phyloP scores from a whole-genome alignment of 208 protist genomes.

The Trypanosoma vivax region DNA sequence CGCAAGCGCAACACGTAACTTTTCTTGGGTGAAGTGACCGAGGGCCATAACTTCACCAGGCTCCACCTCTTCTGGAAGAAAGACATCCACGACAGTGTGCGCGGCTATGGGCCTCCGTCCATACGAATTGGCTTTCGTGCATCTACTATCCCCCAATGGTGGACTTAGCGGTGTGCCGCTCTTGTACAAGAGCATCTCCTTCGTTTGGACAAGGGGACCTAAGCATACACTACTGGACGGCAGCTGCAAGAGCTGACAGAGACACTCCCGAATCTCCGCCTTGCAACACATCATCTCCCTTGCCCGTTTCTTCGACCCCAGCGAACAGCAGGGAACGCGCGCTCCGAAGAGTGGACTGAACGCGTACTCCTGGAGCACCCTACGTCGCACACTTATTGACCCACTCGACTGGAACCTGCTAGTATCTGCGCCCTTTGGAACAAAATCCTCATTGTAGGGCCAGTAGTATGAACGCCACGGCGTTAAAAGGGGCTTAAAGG shows the following conservation, averaged over 20 bases:
- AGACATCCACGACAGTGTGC: slow-evolving; percentile 56
- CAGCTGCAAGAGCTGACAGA: slow-evolving; percentile 32
- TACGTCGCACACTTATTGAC: slow-evolving; percentile 49
- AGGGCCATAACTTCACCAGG: slow-evolving; percentile 11
- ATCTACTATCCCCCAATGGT: slow-evolving; percentile 32
- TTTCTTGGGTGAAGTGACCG: slow-evolving; percentile 28
- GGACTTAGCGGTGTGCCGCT: slow-evolving; percentile 37
- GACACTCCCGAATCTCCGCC: slow-evolving; percentile 21
- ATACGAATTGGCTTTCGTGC: slow-evolving; percentile 29
- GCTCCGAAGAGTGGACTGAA: slow-evolving; percentile 65
- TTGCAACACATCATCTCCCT: slow-evolving; percentile 21
- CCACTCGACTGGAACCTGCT: slow-evolving; percentile 68
- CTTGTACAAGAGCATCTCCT: slow-evolving; percentile 71
- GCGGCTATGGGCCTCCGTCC: slow-evolving; percentile 42
- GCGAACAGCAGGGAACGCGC: slow-evolving; percentile 43
- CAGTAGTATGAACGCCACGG: slow-evolving; percentile 58
- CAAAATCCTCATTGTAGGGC: slow-evolving; percentile 73
- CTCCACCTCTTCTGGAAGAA: slow-evolving; percentile 28
- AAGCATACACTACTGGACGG: slow-evolving; percentile 26
- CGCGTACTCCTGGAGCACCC: slow-evolving; percentile 66
- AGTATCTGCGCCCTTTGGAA: slow-evolving; percentile 49
- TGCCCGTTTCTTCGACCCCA: slow-evolving; percentile 32
- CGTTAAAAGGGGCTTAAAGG: not conserved
- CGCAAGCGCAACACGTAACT: slow-evolving; percentile 8
- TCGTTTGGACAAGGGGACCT: slow-evolving; percentile 36